Evolutionary conservation across 129 eudicot genomes (phyloP).

Genomic region (Saposhnikovia divaricata): DNA sequence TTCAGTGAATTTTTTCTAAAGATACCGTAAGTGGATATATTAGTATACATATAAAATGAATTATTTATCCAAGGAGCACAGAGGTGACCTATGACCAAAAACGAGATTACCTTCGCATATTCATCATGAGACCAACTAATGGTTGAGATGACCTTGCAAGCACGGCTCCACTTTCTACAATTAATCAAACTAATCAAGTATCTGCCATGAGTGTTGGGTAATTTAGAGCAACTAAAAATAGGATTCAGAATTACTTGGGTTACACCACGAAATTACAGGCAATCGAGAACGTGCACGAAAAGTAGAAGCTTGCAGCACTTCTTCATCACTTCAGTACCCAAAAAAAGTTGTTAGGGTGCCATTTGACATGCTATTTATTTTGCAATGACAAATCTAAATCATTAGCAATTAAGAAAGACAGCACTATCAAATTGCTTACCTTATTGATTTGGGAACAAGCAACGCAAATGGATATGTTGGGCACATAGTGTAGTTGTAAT

Average conservation of each 20-base stretch:
- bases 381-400: neutral
- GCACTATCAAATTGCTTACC: slow-evolving; percentile 30
- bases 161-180: slow-evolving; percentile 75
- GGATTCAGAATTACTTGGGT: slow-evolving; percentile 43
- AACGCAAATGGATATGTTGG: slow-evolving; percentile 91
- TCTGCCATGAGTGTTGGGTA: neutral
- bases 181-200: slow-evolving; percentile 17
- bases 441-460: slow-evolving; percentile 72
- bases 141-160: slow-evolving; percentile 99
- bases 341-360: slow-evolving; percentile 12
- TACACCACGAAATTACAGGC: slow-evolving; percentile 92
- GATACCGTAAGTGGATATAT: neutral
- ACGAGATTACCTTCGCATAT: slow-evolving; percentile 82
- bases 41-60: neutral
- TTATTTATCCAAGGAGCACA: neutral
- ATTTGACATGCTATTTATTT: neutral
- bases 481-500: slow-evolving; percentile 64
- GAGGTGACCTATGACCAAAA: neutral
- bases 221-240: neutral
- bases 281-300: slow-evolving; percentile 92
- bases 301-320: slow-evolving; percentile 76
- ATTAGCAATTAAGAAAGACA: neutral
- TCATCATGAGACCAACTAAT: slow-evolving; percentile 97
- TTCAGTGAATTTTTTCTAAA: neutral
- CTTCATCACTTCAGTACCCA: slow-evolving; percentile 56